These are phyloP conservation scores for Quambalaria eucalypti DNA, from an alignment of 1,284 basidiomycete genomes.

Conservation along the genomic window DNA sequence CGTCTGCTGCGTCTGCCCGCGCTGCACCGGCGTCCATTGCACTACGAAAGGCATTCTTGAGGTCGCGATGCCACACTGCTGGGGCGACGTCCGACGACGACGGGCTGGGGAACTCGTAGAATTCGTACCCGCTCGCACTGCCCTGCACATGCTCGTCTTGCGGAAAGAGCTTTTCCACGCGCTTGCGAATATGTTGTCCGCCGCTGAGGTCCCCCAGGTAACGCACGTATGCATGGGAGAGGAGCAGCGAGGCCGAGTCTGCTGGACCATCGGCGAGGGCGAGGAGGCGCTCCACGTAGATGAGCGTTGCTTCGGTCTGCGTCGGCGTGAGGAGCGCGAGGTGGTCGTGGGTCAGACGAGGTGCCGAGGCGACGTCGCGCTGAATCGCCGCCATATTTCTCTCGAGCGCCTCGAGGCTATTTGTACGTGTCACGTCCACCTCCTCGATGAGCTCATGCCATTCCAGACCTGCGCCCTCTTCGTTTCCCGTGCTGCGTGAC, in stretches of 20 bases:
- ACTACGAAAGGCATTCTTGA: slow-evolving; percentile 67
- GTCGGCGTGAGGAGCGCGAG: slow-evolving; percentile 14
- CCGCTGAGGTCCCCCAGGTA: slow-evolving; percentile 79
- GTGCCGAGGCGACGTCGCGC: neutral
- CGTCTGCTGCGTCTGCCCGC: neutral
- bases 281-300: slow-evolving; percentile 13
- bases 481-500: slow-evolving; percentile 5
- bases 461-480: slow-evolving; percentile 1
- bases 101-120: slow-evolving; percentile 61
- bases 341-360: slow-evolving; percentile 9
- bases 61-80: slow-evolving; percentile 51
- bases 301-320: slow-evolving; percentile 11
- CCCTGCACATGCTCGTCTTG: slow-evolving; percentile 50
- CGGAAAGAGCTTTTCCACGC: slow-evolving; percentile 60
- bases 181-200: slow-evolving; percentile 64
- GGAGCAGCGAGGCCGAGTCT: slow-evolving; percentile 55
- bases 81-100: slow-evolving; percentile 44
- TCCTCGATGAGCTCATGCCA: slow-evolving; percentile 10
- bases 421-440: neutral
- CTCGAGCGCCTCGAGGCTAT: neutral
- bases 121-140: slow-evolving; percentile 54
- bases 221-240: slow-evolving; percentile 71
- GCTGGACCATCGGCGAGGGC: slow-evolving; percentile 51
- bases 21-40: slow-evolving; percentile 60
- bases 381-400: neutral